phyloP scores from a whole-genome alignment of 768 basidiomycete species.

The Mycena olivaceomarginata region DNA sequence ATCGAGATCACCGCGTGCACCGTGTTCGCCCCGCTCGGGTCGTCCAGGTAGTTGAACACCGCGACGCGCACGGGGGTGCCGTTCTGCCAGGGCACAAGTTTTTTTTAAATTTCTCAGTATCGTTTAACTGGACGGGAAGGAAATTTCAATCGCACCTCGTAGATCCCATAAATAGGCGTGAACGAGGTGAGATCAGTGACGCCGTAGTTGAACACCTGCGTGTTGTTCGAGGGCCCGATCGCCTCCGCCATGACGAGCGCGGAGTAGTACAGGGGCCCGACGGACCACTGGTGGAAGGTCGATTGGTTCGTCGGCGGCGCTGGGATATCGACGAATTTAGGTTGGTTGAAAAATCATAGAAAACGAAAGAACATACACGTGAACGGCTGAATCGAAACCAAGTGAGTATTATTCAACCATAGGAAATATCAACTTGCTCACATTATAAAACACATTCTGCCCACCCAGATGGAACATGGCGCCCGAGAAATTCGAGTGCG shows the following conservation, averaged over 20 bases:
- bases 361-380: too few species aligned
- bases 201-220: constrained; percentile 46
- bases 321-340: background rate
- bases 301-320: background rate
- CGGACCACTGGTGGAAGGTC: background rate
- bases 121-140: too few species aligned
- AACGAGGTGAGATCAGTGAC: constrained; percentile 53
- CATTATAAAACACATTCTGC: constrained; percentile 70
- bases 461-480: constrained; percentile 65
- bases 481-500: constrained; percentile 53
- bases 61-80: constrained; percentile 57
- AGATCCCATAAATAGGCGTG: constrained; percentile 66
- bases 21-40: too few species aligned
- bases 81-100: background rate
- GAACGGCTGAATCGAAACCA: constrained; percentile 34
- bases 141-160: constrained; percentile 1
- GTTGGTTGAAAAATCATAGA: too few species aligned
- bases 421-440: background rate
- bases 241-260: too few species aligned
- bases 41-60: too few species aligned
- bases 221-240: too few species aligned
- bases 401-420: background rate
- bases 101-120: too few species aligned
- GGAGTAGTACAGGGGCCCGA: background rate
- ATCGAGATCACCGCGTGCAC: too few species aligned